Evolutionary conservation across 2,329 filamentous ascomycete genomes (phyloP).

Genomic region (Fusarium cicatricum): DNA sequence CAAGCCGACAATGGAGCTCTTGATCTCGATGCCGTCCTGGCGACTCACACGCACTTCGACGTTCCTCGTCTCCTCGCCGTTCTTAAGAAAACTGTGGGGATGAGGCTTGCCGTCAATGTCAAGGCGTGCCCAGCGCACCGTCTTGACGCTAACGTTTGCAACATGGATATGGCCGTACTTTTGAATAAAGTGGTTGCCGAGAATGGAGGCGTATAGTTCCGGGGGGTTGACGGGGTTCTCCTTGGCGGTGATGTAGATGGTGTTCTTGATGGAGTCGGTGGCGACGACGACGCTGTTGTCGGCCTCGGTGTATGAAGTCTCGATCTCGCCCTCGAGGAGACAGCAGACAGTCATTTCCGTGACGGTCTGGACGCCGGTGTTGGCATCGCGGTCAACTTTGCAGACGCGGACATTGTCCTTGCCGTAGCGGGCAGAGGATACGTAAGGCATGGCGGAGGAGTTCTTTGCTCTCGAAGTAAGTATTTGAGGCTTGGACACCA

Average conservation of each 20-base stretch:
- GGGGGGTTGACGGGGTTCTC: constrained; percentile 91
- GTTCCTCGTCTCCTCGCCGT: constrained; percentile 86
- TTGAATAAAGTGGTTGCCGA: constrained; percentile 88
- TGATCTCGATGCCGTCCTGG: constrained; percentile 75
- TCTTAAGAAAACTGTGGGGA: constrained; percentile 92
- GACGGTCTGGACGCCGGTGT: constrained; percentile 82
- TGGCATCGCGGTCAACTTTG: constrained; percentile 86
- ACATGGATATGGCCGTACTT: constrained; percentile 88
- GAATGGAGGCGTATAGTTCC: constrained; percentile 86
- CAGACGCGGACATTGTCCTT: constrained; percentile 99
- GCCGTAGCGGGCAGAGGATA: constrained; percentile 77
- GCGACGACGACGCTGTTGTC: constrained; percentile 97
- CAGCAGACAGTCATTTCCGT: constrained; percentile 96
- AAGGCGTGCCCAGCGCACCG: constrained; percentile 93
- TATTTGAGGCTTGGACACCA: constrained; percentile 18
- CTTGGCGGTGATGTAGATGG: constrained; percentile 93
- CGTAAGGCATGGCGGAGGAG: constrained; percentile 57
- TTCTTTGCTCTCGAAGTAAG: constrained; percentile 24
- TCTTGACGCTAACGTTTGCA: constrained; percentile 81
- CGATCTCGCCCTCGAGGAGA: constrained; percentile 91
- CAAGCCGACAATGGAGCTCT: constrained; percentile 80
- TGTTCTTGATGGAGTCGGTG: constrained; percentile 99
- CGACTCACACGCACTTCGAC: constrained; percentile 77
- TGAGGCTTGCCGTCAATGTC: constrained; percentile 86
- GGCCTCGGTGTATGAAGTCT: constrained; percentile 86